Conservation (phyloP, 129 eudicot species). For the Arctium lappa region DNA sequence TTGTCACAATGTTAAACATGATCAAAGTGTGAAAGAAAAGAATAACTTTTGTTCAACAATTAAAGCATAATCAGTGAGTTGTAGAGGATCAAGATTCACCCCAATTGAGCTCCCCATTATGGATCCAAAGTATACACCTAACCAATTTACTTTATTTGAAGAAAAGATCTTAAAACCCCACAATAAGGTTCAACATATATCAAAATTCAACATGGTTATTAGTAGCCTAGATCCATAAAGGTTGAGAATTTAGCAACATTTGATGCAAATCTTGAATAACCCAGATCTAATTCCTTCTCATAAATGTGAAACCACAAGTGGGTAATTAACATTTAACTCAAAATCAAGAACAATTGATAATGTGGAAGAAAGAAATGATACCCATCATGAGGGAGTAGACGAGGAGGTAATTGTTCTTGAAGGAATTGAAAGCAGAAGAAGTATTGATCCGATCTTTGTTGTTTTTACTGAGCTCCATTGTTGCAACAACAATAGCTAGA, state of each 20-base stretch:
- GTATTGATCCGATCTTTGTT: conserved; percentile 95
- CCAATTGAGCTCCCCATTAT: background rate
- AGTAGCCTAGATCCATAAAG: conserved; percentile 14
- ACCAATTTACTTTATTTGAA: background rate
- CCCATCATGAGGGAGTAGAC: conserved; percentile 99
- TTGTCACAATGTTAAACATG: conserved; percentile 7
- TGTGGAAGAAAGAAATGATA: conserved; percentile 10
- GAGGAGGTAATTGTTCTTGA: conserved; percentile 90
- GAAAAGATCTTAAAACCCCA: background rate
- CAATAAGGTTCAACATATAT: background rate
- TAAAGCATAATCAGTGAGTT: background rate
- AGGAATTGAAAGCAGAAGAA: conserved; percentile 74
- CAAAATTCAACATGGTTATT: background rate
- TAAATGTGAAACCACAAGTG: conserved; percentile 3
- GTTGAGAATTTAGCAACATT: conserved; percentile 9
- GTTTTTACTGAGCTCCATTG: conserved; percentile 73
- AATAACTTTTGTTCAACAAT: background rate
- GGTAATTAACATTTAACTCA: background rate
- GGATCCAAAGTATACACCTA: conserved; percentile 13
- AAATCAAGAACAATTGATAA: conserved; percentile 20
- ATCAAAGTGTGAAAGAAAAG: background rate
- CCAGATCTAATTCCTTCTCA: conserved; percentile 25
- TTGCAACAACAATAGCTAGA: conserved; percentile 63
- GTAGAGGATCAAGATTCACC: background rate
- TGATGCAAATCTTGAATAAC: conserved; percentile 20